Conservation (phyloP, 805 yeast species). For the Suhomyces vadensis region DNA sequence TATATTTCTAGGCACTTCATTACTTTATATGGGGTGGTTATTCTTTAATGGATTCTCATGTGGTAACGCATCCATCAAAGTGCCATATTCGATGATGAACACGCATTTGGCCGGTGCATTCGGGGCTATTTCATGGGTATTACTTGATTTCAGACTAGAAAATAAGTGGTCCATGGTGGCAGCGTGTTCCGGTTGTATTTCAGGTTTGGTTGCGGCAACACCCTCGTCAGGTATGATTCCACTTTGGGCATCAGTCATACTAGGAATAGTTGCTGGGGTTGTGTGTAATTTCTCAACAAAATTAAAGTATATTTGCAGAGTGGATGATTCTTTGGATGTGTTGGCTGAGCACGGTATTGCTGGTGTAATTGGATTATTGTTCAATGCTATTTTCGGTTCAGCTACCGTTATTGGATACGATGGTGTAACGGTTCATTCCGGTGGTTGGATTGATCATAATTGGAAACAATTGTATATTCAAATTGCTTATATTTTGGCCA, state of each 20-base stretch:
- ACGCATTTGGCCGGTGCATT: constrained; percentile 86
- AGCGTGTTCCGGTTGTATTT: constrained; percentile 90
- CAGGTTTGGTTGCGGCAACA: constrained; percentile 96
- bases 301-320: constrained; percentile 72
- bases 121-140: constrained; percentile 91
- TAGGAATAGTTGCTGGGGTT: constrained; percentile 78
- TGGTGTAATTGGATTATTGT: constrained; percentile 86
- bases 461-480: constrained; percentile 91
- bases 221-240: constrained; percentile 93
- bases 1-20: constrained; percentile 82
- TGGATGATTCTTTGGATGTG: constrained; percentile 92
- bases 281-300: constrained; percentile 90
- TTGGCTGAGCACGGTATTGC: constrained; percentile 99
- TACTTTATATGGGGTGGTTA: constrained; percentile 95
- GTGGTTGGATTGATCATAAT: constrained; percentile 92
- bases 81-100: constrained; percentile 88
- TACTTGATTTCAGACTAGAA: constrained; percentile 84
- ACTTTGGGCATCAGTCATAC: constrained; percentile 83
- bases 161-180: constrained; percentile 94
- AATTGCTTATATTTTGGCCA: constrained; percentile 77
- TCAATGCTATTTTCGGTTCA: constrained; percentile 86
- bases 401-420: constrained; percentile 89
- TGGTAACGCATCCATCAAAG: constrained; percentile 75
- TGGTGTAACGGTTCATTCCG: constrained; percentile 76
- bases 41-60: constrained; percentile 94